Conservation (phyloP, 2,329 filamentous ascomycete genomes). For the Aureobasidium vineae region DNA sequence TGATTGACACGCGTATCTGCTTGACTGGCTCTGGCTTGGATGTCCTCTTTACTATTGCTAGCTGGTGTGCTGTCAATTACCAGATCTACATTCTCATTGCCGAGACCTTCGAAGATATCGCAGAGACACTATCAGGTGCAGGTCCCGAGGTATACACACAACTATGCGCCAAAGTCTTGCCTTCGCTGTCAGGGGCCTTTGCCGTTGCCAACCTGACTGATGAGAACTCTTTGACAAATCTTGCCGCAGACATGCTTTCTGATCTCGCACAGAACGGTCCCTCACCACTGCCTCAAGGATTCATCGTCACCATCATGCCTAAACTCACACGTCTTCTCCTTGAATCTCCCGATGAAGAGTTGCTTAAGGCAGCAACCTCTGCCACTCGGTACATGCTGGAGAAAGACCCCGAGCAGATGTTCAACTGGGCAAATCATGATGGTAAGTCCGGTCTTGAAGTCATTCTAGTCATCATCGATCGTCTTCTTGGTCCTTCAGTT, state of each 20-base stretch:
- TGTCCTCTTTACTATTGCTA: constrained; percentile 82
- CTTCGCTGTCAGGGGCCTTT: constrained; percentile 83
- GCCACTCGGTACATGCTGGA: constrained; percentile 85
- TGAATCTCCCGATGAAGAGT: constrained; percentile 78
- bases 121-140: constrained; percentile 63
- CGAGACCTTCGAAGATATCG: constrained; percentile 89
- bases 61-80: constrained; percentile 84
- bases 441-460: constrained; percentile 84
- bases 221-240: constrained; percentile 78
- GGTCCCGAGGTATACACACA: constrained; percentile 68
- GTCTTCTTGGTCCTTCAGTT: constrained; percentile 77
- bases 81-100: constrained; percentile 84
- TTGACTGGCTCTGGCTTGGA: constrained; percentile 75
- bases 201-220: constrained; percentile 83
- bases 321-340: constrained; percentile 82
- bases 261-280: constrained; percentile 79
- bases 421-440: constrained; percentile 76
- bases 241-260: constrained; percentile 80
- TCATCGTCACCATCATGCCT: constrained; percentile 80
- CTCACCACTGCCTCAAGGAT: constrained; percentile 80
- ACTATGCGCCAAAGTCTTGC: constrained; percentile 81
- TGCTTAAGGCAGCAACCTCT: constrained; percentile 81
- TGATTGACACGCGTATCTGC: constrained; percentile 72
- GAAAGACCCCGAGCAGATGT: constrained; percentile 86
- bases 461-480: constrained; percentile 86